Evolutionary conservation across 495 filamentous ascomycete genomes (phyloP), one percentile per base, ranked within the genome.

Genomic region (Lophiostoma macrostomum): DNA sequence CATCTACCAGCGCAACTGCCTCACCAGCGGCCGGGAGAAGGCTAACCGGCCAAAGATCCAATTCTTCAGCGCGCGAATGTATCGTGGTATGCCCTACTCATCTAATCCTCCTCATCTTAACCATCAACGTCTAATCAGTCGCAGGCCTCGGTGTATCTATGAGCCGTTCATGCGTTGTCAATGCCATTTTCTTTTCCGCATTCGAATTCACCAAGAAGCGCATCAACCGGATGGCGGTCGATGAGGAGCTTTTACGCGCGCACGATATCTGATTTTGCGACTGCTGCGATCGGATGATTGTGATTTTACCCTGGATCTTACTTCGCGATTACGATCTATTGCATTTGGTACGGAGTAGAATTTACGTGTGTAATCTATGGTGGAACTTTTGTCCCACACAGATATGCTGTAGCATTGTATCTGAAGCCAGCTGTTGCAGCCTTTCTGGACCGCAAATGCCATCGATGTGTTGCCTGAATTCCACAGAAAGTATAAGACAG

Each of bases 1-100:
- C 56, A 84, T 86, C 50, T 93, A 90, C 67, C 87, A 93, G 64
- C 78, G 86, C 18, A 87, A 90, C 59, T 82, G 87, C 37, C 74
- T 93, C 27, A 82, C 84, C 48, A 81, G 81, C 63, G 74, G 79
- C 23, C 79, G 78, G 14, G 77, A 81, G 32, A 76, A 76, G 47
- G 76, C 79, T 16, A 71, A 73, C 23, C 72, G 73, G 35, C 82
- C 87, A 14, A 84, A 83, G 66, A 86, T 91, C 50, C 72, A 79
- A 38, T 88, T 87, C 65, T 86, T 87, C 68, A 80, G 82, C 56
- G 73, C 73, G 28, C 77, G 81, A 43, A 87, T 87, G 81, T 93
- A 90, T 67, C 66, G 74, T 66, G 75, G 74, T 72, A 60, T 57
- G 65, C 38, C n/a, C 4, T 34, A n/a, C n/a, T n/a, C n/a, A 13